Evolutionary conservation across 768 basidiomycete species (phyloP).

Genomic region (Gloeostereum incarnatum): DNA sequence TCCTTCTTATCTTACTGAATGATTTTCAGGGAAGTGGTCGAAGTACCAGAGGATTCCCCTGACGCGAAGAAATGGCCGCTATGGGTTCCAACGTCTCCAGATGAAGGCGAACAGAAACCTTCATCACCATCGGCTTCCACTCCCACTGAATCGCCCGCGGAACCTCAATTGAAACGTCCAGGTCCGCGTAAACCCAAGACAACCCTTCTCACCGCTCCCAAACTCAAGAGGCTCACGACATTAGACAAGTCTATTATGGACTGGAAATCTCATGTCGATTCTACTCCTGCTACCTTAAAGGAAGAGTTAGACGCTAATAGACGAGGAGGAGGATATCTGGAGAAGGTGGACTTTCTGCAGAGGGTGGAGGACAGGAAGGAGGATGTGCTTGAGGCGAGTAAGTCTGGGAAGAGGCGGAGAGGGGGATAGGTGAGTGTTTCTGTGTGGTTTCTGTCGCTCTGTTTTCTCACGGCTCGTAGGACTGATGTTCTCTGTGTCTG

Average conservation of each 20-base stretch:
- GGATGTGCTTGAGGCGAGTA: slow-evolving; percentile 48
- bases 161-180: slow-evolving; percentile 30
- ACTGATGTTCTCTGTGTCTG: no score
- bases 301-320: slow-evolving; percentile 72
- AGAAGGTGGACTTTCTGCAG: slow-evolving; percentile 76
- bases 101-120: no score
- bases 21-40: slow-evolving; percentile 52
- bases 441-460: no score
- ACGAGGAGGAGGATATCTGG: slow-evolving; percentile 71
- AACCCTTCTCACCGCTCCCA: slow-evolving; percentile 48
- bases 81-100: slow-evolving; percentile 25
- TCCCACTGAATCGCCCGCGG: slow-evolving; percentile 10
- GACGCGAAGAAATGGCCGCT: slow-evolving; percentile 73
- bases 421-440: slow-evolving; percentile 11
- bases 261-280: slow-evolving; percentile 61
- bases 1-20: slow-evolving; percentile 4
- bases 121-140: slow-evolving; percentile 3
- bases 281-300: slow-evolving; percentile 31
- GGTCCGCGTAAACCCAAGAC: slow-evolving; percentile 64
- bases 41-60: slow-evolving; percentile 62
- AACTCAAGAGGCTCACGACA: slow-evolving; percentile 72
- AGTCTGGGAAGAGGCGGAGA: slow-evolving; percentile 44
- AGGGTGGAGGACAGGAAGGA: slow-evolving; percentile 69
- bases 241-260: slow-evolving; percentile 85
- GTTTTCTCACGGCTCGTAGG: no score